Evolutionary conservation across 2,329 filamentous ascomycete species (phyloP).

Genomic region (Pseudogymnoascus sp.): DNA sequence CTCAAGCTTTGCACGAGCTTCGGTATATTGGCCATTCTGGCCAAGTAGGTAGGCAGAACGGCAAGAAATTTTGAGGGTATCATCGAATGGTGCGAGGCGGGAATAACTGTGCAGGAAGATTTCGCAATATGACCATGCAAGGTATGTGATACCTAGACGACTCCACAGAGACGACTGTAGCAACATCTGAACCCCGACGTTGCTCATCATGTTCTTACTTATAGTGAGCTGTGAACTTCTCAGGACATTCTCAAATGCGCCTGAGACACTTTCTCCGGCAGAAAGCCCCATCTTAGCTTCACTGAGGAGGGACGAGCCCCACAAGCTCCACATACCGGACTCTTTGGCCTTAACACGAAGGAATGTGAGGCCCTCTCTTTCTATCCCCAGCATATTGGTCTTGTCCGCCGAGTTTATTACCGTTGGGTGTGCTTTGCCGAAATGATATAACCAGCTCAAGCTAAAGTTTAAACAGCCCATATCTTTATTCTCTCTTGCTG

Average conservation of each 20-base stretch:
- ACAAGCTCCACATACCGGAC: constrained; percentile 72
- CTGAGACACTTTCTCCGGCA: constrained; percentile 55
- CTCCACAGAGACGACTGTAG: constrained; percentile 67
- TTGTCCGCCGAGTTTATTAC: constrained; percentile 63
- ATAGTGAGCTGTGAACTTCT: constrained; percentile 75
- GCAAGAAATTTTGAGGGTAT: constrained; percentile 66
- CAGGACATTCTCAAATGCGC: constrained; percentile 67
- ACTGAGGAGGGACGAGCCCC: constrained; percentile 74
- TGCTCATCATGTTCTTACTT: constrained; percentile 62
- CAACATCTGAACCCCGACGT: constrained; percentile 65
- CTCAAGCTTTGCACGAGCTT: constrained; percentile 54
- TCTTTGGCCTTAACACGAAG: constrained; percentile 81
- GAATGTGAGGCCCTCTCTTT: constrained; percentile 73
- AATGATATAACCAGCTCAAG: constrained; percentile 91
- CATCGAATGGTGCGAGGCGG: constrained; percentile 58
- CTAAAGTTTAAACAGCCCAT: constrained; percentile 90
- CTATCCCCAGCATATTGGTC: constrained; percentile 64
- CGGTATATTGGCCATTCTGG: constrained; percentile 60
- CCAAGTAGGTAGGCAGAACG: constrained; percentile 59
- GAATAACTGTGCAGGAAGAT: constrained; percentile 68
- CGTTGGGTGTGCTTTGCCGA: constrained; percentile 73
- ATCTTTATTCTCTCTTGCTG: constrained; percentile 89
- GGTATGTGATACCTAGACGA: constrained; percentile 54
- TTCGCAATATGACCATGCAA: constrained; percentile 56
- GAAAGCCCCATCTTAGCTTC: constrained; percentile 74